A percentile compares a stretch with the other conserved stretches of the same genome.
Evolutionary conservation across 345 rosid species (phyloP).

Genomic region (Gynandropsis gynandra): DNA sequence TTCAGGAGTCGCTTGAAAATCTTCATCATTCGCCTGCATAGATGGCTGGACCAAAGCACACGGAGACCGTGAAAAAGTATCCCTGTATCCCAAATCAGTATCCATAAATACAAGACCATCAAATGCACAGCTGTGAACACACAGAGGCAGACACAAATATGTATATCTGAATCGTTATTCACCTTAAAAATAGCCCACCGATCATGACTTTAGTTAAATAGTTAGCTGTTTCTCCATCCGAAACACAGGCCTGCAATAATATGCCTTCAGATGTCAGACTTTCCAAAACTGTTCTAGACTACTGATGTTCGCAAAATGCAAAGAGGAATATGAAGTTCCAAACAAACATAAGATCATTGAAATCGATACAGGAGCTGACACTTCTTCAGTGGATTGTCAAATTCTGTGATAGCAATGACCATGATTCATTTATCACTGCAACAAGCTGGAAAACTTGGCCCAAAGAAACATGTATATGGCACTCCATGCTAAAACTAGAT

Average conservation of each 20-base stretch:
- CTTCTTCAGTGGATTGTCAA: constrained; percentile 1
- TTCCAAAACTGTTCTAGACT: constrained; percentile 9
- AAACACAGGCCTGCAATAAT: constrained; percentile 76
- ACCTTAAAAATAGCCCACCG: constrained; percentile 90
- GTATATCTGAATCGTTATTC: constrained; percentile 5
- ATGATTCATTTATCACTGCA: background rate
- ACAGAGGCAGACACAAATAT: background rate
- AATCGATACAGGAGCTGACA: constrained; percentile 9
- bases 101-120: constrained; percentile 4
- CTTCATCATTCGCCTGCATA: constrained; percentile 45
- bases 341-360: constrained; percentile 12
- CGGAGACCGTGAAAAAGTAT: constrained; percentile 75
- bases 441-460: constrained; percentile 5
- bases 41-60: constrained; percentile 93
- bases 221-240: constrained; percentile 72
- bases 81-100: constrained; percentile 54
- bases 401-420: background rate
- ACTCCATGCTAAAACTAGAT: background rate
- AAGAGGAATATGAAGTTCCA: background rate
- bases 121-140: constrained; percentile 6
- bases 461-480: background rate
- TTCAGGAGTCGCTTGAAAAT: constrained; percentile 46
- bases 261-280: constrained; percentile 14
- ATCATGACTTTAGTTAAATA: constrained; percentile 67
- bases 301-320: constrained; percentile 10